These are phyloP conservation scores for Terfezia claveryi DNA, from an alignment of 495 filamentous ascomycete species.

Conservation along the genomic window DNA sequence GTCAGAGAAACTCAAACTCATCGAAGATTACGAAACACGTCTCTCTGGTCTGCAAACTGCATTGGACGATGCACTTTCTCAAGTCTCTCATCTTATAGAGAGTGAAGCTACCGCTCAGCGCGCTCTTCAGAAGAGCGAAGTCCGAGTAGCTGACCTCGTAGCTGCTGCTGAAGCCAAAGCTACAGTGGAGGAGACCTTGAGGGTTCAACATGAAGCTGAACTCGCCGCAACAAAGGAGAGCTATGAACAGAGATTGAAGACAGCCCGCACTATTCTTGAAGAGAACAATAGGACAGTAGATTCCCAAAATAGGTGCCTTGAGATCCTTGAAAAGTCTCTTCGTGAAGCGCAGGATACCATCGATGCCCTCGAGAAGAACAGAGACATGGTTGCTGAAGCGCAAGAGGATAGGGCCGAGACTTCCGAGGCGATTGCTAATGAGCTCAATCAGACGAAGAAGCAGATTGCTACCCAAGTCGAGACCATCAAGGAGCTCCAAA, in stretches of 20 bases:
- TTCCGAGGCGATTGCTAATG: conserved; percentile 40
- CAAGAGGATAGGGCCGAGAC: conserved; percentile 30
- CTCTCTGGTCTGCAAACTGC: conserved; percentile 13
- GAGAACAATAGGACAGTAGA: conserved; percentile 13
- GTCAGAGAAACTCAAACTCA: conserved; percentile 16
- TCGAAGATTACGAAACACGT: conserved; percentile 14
- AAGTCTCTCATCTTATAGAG: conserved; percentile 24
- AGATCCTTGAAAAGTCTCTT: conserved; percentile 26
- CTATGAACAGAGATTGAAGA: conserved; percentile 10
- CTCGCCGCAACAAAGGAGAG: not conserved
- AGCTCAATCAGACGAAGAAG: conserved; percentile 51
- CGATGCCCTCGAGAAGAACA: conserved; percentile 41
- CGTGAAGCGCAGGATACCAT: conserved; percentile 24
- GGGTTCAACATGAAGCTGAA: not conserved
- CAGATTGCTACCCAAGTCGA: conserved; percentile 39
- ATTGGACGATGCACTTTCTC: conserved; percentile 15
- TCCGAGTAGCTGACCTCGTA: conserved; percentile 6
- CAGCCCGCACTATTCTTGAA: conserved; percentile 20
- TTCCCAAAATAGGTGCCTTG: conserved; percentile 22
- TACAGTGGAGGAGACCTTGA: conserved; percentile 1
- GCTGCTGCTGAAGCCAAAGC: conserved; percentile 5
- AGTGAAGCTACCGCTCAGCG: conserved; percentile 22
- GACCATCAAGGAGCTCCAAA: conserved; percentile 23
- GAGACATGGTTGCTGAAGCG: conserved; percentile 31
- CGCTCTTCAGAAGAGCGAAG: conserved; percentile 13